These are phyloP conservation scores for Silene conica DNA, from an alignment of 148 eudicot genomes.

Conservation along the genomic window DNA sequence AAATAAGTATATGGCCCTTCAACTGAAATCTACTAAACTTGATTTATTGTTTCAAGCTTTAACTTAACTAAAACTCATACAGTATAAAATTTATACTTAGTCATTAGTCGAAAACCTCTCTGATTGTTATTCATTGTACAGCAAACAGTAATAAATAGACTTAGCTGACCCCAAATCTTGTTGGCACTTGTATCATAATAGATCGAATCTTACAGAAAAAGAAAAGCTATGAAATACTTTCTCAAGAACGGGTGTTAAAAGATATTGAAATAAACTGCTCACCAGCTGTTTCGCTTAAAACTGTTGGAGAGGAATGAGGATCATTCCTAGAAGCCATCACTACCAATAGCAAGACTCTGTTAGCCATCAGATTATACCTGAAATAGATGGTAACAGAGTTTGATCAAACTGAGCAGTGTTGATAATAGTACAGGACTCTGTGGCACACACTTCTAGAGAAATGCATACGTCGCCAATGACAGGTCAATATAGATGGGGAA, in stretches of 20 bases:
- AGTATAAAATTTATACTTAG: no score
- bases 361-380: constrained; percentile 99
- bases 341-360: constrained; percentile 84
- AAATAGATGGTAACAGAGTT: constrained; percentile 7
- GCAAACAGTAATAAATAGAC: no score
- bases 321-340: constrained; percentile 81
- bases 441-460: neutral
- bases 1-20: no score
- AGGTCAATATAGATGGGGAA: neutral
- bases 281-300: constrained; percentile 85
- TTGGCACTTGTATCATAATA: neutral
- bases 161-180: no score
- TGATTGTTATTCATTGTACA: neutral
- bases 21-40: no score
- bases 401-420: constrained; percentile 2
- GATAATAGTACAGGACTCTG: constrained; percentile 1
- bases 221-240: neutral
- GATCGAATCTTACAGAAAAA: neutral
- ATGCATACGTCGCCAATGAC: neutral
- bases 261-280: constrained; percentile 26
- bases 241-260: neutral
- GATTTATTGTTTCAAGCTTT: no score
- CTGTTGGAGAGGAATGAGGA: constrained; percentile 52
- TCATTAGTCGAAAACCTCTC: neutral
- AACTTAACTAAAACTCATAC: neutral